Percentiles rank a stretch among this genome's conserved stretches.
These are phyloP conservation scores for Martensiomyces pterosporus DNA, from an alignment of 192 early-diverging fungal genomes.

Conservation along the genomic window DNA sequence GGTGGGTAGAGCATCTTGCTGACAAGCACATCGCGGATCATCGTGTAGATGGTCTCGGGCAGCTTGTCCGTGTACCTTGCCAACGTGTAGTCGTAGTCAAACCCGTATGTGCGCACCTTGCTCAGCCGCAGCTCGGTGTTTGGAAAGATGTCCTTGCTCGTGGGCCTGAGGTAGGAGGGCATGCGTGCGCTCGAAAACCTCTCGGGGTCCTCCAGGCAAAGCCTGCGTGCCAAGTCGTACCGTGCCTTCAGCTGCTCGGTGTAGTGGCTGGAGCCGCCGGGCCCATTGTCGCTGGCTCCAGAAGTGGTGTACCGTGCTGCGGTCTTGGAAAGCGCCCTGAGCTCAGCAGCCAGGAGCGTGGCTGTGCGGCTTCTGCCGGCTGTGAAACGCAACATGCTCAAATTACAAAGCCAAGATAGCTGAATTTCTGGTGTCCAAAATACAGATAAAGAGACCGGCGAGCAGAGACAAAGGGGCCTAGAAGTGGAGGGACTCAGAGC, in stretches of 20 bases:
- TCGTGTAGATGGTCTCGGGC: constrained; percentile 56
- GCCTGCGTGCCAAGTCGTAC: constrained; percentile 16
- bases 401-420: too few relatives aligned
- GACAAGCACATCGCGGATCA: constrained; percentile 55
- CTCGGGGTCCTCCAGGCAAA: constrained; percentile 26
- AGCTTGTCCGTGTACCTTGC: constrained; percentile 56
- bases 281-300: background rate
- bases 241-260: constrained; percentile 15
- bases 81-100: constrained; percentile 66
- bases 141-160: constrained; percentile 48
- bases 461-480: too few relatives aligned
- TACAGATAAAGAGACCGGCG: too few relatives aligned
- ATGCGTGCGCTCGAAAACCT: constrained; percentile 14
- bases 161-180: constrained; percentile 18
- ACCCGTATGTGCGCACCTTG: constrained; percentile 55
- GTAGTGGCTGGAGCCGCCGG: constrained; percentile 1
- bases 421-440: too few relatives aligned
- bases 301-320: too few relatives aligned
- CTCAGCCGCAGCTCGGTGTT: constrained; percentile 57
- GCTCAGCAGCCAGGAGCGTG: too few relatives aligned
- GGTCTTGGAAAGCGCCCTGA: too few relatives aligned
- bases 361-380: too few relatives aligned
- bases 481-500: too few relatives aligned
- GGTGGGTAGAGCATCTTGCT: constrained; percentile 53
- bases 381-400: too few relatives aligned